Evolutionary conservation across 352 stramenopile genomes (phyloP).

Genomic region (Chloridella minuta): DNA sequence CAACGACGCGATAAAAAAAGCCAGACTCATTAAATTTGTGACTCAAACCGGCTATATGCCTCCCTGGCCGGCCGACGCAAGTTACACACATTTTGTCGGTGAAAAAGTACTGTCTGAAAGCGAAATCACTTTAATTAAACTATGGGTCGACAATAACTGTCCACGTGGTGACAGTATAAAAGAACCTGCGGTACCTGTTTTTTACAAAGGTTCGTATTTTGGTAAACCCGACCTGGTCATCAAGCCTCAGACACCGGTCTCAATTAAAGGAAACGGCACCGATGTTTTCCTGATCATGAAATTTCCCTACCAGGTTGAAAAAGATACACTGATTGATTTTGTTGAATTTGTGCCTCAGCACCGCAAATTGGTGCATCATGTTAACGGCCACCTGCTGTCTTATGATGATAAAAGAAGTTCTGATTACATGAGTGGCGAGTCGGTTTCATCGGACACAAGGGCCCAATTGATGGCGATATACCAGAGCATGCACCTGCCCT

Average conservation of each 20-base stretch:
- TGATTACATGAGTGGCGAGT: not conserved
- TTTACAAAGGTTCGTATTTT: not conserved
- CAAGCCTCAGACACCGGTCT: not conserved
- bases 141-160: not conserved
- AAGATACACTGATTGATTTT: not conserved
- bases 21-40: not conserved
- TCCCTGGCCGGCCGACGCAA: not conserved
- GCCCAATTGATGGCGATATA: not conserved
- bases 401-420: not conserved
- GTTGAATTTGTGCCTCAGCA: not conserved
- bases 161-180: not conserved
- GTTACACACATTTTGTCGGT: not conserved
- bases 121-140: not conserved
- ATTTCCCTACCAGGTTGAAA: not conserved
- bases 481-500: not conserved
- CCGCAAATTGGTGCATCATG: not conserved
- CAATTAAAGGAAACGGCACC: not conserved
- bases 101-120: not conserved
- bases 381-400: not conserved
- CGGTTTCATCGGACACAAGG: not conserved
- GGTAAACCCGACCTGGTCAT: not conserved
- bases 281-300: not conserved
- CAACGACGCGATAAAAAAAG: not conserved
- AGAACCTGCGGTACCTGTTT: not conserved
- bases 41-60: not conserved